Conservation (phyloP, 2,329 filamentous ascomycete genomes). For the Alternaria viburni region DNA sequence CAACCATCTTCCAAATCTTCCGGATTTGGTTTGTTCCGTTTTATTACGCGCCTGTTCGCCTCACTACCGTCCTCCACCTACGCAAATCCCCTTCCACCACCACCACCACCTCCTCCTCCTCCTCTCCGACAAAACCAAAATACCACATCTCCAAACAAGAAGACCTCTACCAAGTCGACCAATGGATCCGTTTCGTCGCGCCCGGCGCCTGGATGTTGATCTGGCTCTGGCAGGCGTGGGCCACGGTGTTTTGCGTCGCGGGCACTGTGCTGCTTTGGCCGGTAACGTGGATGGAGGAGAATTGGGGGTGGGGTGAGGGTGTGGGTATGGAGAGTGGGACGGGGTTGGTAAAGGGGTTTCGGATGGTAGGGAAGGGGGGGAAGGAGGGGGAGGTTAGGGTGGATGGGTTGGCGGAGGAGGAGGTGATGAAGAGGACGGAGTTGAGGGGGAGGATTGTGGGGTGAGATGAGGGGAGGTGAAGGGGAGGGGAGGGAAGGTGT, state of each 20-base stretch:
- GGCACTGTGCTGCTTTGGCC: slow-evolving; percentile 61
- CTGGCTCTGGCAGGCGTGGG: slow-evolving; percentile 68
- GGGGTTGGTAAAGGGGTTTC: neutral
- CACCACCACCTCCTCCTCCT: neutral
- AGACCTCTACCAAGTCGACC: slow-evolving; percentile 79
- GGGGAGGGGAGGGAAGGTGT: neutral
- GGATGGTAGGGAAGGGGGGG: slow-evolving; percentile 8
- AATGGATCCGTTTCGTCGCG: slow-evolving; percentile 75
- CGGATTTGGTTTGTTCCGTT: slow-evolving; percentile 79
- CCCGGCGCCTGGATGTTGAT: slow-evolving; percentile 65
- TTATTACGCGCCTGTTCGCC: slow-evolving; percentile 69
- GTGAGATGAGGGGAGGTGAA: neutral
- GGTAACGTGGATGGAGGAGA: slow-evolving; percentile 44
- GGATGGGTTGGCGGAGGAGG: slow-evolving; percentile 16
- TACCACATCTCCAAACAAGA: slow-evolving; percentile 81
- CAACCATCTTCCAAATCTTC: slow-evolving; percentile 76
- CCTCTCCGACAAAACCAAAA: slow-evolving; percentile 37
- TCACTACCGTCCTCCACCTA: slow-evolving; percentile 73
- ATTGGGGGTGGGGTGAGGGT: slow-evolving; percentile 19
- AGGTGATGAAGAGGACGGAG: slow-evolving; percentile 17
- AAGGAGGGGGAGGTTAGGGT: slow-evolving; percentile 6
- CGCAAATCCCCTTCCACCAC: neutral
- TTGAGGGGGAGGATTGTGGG: slow-evolving; percentile 20
- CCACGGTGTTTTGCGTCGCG: slow-evolving; percentile 69
- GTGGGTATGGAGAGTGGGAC: slow-evolving; percentile 11